Percentiles rank a stretch among this genome's conserved stretches.
Conservation (phyloP, 2,329 filamentous ascomycete genomes). For the Ceratocystiopsis sp. region DNA sequence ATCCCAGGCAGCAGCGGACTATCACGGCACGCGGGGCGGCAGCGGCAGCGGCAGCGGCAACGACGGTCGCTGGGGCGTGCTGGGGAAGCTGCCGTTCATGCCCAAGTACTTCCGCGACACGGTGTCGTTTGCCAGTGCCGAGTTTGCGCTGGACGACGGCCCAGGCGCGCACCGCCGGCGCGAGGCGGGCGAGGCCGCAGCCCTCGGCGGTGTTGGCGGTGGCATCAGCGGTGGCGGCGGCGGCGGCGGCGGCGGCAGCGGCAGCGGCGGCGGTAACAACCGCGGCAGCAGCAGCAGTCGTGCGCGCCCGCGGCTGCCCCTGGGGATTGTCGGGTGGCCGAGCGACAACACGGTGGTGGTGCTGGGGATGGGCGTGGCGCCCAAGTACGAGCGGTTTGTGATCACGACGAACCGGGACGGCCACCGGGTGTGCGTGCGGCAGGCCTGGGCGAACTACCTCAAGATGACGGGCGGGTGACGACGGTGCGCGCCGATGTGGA, state of each 20-base stretch:
- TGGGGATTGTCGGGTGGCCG: constrained; percentile 76
- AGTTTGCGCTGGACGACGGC: constrained; percentile 66
- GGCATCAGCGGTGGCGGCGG: too few relatives aligned
- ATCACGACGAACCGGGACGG: constrained; percentile 53
- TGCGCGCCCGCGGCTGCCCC: constrained; percentile 41
- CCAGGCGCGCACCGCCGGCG: constrained; percentile 15
- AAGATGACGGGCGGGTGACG: constrained; percentile 5
- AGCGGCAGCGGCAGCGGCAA: constrained; percentile 26
- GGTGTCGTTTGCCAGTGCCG: constrained; percentile 67
- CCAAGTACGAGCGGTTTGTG: constrained; percentile 76
- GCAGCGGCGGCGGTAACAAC: too few relatives aligned
- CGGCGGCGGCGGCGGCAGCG: too few relatives aligned
- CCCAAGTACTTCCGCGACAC: constrained; percentile 78
- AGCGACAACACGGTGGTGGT: constrained; percentile 58
- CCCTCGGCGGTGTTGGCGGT: constrained; percentile 19
- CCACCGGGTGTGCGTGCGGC: constrained; percentile 45
- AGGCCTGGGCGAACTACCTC: constrained; percentile 73
- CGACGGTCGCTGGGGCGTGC: constrained; percentile 67
- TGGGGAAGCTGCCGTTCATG: constrained; percentile 69
- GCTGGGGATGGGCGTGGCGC: constrained; percentile 62
- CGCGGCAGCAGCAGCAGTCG: too few relatives aligned
- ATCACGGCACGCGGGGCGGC: neutral
- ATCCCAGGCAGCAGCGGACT: neutral
- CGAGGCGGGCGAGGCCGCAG: constrained; percentile 20
- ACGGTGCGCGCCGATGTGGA: neutral